Percentiles rank a stretch among this genome's conserved stretches.
These are phyloP conservation scores for Lolium rigidum DNA, from an alignment of 176 grass and related monocot genomes.

Conservation along the genomic window DNA sequence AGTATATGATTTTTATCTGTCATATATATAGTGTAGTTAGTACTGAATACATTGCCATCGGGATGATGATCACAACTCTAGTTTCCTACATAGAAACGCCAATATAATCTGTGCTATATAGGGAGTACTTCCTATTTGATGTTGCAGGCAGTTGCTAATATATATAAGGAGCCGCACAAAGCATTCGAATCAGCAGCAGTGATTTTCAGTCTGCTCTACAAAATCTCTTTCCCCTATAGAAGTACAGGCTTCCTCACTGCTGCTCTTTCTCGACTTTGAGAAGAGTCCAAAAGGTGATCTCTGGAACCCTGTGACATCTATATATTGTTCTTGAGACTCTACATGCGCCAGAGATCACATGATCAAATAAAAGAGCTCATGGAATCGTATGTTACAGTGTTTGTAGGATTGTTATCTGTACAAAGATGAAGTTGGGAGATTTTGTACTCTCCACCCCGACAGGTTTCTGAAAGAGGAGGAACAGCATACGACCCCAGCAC, in stretches of 20 bases:
- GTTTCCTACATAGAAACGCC: slow-evolving; percentile 18
- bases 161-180: slow-evolving; percentile 19
- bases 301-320: slow-evolving; percentile 26
- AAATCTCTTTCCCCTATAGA: slow-evolving; percentile 23
- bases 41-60: slow-evolving; percentile 36
- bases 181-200: not conserved
- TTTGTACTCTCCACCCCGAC: slow-evolving; percentile 50
- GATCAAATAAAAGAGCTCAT: slow-evolving; percentile 65
- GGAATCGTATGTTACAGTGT: slow-evolving; percentile 45
- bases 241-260: slow-evolving; percentile 25
- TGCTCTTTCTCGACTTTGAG: slow-evolving; percentile 44
- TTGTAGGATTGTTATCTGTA: slow-evolving; percentile 62
- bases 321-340: slow-evolving; percentile 38
- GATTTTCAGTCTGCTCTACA: slow-evolving; percentile 49
- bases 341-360: slow-evolving; percentile 42
- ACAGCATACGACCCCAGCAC: slow-evolving; percentile 72
- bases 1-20: slow-evolving; percentile 25
- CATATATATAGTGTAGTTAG: not conserved
- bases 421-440: slow-evolving; percentile 66
- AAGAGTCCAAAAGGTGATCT: slow-evolving; percentile 36
- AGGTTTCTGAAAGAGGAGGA: slow-evolving; percentile 75
- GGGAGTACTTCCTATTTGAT: slow-evolving; percentile 15
- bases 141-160: not conserved
- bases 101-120: not conserved
- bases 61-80: slow-evolving; percentile 37